A percentile compares a stretch with the other conserved stretches of the same genome.
These are phyloP conservation scores for Megacollybia marginata DNA, from an alignment of 768 basidiomycete species.

Conservation along the genomic window DNA sequence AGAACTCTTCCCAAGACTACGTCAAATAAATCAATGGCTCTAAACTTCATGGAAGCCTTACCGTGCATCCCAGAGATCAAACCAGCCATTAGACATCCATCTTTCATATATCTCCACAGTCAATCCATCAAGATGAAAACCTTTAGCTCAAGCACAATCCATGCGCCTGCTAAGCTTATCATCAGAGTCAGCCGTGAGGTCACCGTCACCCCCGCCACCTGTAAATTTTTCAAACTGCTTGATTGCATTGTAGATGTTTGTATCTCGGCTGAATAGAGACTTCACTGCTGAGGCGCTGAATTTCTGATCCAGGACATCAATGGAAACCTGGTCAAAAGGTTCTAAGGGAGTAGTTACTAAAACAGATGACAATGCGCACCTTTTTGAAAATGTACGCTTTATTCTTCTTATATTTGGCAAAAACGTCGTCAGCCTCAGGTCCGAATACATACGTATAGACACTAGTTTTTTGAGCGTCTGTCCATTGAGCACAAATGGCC, in stretches of 20 bases:
- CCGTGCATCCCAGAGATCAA: neutral
- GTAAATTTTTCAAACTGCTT: neutral
- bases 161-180: neutral
- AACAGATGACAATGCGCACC: neutral
- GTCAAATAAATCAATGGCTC: no score
- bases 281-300: neutral
- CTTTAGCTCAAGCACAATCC: neutral
- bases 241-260: neutral
- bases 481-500: no score
- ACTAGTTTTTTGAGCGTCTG: neutral
- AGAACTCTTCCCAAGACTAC: neutral
- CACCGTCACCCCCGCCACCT: neutral
- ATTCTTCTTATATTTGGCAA: neutral
- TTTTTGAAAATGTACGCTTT: neutral
- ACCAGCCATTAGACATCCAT: neutral
- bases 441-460: neutral
- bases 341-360: neutral
- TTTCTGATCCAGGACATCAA: neutral
- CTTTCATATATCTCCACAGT: neutral
- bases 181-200: neutral
- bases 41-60: no score
- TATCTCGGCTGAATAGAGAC: neutral
- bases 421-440: neutral
- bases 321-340: neutral
- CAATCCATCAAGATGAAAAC: neutral